A percentile compares a stretch with the other conserved stretches of the same genome.
These are phyloP conservation scores for Tolypocladium ovalisporum DNA, from an alignment of 2,329 filamentous ascomycete genomes.

Conservation along the genomic window DNA sequence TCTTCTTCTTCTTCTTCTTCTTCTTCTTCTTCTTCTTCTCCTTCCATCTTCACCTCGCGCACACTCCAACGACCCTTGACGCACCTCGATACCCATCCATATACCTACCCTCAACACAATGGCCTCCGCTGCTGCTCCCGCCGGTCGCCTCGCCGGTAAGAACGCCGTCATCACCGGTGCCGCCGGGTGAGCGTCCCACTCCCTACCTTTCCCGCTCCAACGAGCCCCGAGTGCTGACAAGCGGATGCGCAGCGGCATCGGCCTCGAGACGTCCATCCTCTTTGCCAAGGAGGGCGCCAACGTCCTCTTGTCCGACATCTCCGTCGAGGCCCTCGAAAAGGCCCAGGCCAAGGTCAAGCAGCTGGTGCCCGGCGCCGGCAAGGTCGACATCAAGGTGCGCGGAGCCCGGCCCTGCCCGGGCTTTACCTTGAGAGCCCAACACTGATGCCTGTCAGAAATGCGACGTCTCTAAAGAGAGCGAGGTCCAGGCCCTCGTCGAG, in stretches of 20 bases:
- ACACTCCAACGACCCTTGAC: not conserved
- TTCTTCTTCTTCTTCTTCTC: not conserved
- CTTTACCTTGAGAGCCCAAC: too few species aligned
- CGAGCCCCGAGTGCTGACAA: constrained; percentile 1
- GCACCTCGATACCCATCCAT: not conserved
- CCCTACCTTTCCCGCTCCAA: not conserved
- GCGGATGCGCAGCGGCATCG: constrained; percentile 60
- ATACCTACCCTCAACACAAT: constrained; percentile 6
- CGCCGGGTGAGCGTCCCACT: constrained; percentile 55
- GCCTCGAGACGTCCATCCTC: constrained; percentile 82
- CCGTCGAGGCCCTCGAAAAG: constrained; percentile 63
- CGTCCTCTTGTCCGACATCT: constrained; percentile 79
- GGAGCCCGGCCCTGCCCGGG: not conserved
- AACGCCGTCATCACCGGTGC: constrained; percentile 71
- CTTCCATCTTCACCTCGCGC: not conserved
- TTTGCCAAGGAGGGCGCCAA: constrained; percentile 82
- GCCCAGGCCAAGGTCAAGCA: constrained; percentile 65
- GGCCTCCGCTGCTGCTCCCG: constrained; percentile 17
- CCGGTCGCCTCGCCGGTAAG: constrained; percentile 46
- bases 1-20: not conserved
- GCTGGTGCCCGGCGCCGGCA: constrained; percentile 50
- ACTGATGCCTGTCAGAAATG: constrained; percentile 21
- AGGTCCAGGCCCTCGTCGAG: constrained; percentile 66
- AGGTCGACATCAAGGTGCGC: constrained; percentile 48
- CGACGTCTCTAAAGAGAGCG: constrained; percentile 78